Evolutionary conservation across 2,329 filamentous ascomycete species (phyloP).

Genomic region (Colletotrichum viniferum): DNA sequence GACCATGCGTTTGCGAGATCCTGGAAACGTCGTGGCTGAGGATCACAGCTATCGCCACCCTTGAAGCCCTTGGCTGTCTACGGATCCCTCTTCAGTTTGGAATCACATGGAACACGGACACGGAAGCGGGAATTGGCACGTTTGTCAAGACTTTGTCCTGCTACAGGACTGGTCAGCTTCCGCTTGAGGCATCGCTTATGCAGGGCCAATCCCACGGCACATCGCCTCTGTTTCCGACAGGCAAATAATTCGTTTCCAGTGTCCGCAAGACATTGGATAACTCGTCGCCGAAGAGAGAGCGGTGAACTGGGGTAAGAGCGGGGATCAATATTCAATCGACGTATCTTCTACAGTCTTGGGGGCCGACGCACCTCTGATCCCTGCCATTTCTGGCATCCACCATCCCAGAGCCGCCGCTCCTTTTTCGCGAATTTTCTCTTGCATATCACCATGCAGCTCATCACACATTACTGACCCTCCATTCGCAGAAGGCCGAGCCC

Average conservation of each 20-base stretch:
- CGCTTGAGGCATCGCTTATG: not conserved
- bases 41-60: not conserved
- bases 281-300: conserved; percentile 8
- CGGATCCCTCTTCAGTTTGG: not conserved
- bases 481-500: not conserved
- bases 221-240: not conserved
- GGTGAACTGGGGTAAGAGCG: not conserved
- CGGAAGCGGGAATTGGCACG: not conserved
- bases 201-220: not conserved
- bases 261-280: not conserved
- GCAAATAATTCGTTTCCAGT: not conserved
- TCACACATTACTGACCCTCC: not conserved
- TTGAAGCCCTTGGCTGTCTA: not conserved
- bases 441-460: not conserved
- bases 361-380: not conserved
- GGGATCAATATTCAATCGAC: not conserved
- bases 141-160: not conserved
- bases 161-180: not conserved
- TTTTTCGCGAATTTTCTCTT: not conserved
- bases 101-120: not conserved
- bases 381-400: not conserved
- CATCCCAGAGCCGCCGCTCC: not conserved
- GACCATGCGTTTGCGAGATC: not conserved
- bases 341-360: not conserved
- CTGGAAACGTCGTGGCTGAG: not conserved